Percentiles rank a stretch among this genome's conserved stretches.
phyloP scores from a whole-genome alignment of 1,284 basidiomycete species.

The Athelia sp. region DNA sequence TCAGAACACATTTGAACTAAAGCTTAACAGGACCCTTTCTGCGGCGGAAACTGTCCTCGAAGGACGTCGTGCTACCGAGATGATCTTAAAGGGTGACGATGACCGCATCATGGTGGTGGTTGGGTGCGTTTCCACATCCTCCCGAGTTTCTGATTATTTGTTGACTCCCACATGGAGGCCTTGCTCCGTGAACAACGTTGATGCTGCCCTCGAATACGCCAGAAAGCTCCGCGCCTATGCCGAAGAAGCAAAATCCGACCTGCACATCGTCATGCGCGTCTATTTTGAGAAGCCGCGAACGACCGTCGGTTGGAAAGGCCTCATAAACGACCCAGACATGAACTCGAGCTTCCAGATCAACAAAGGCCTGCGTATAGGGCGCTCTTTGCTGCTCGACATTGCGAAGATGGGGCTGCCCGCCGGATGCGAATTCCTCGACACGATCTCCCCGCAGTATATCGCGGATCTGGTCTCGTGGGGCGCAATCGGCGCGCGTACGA shows the following conservation, averaged over 20 bases:
- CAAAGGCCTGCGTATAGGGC: constrained; percentile 90
- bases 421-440: constrained; percentile 88
- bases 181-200: constrained; percentile 88
- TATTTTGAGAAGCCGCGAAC: constrained; percentile 97
- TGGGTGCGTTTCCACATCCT: constrained; percentile 63
- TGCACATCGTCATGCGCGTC: constrained; percentile 95
- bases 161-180: constrained; percentile 56
- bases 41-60: constrained; percentile 82
- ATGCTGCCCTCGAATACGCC: constrained; percentile 84
- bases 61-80: constrained; percentile 77
- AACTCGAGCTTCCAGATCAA: constrained; percentile 92
- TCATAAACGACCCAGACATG: constrained; percentile 93
- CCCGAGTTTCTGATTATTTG: too few species aligned
- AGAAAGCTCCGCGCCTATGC: constrained; percentile 78
- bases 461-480: constrained; percentile 97
- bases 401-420: constrained; percentile 82
- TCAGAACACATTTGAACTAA: constrained; percentile 4
- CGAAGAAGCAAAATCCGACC: constrained; percentile 75
- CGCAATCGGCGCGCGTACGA: constrained; percentile 94
- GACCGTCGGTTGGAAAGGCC: constrained; percentile 97
- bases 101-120: constrained; percentile 88
- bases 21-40: constrained; percentile 50
- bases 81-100: constrained; percentile 78
- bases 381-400: constrained; percentile 84
- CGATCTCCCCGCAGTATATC: constrained; percentile 90